These are phyloP conservation scores for Mycosphaerelloides madeirae DNA, from an alignment of 2,329 filamentous ascomycete species.

Conservation along the genomic window DNA sequence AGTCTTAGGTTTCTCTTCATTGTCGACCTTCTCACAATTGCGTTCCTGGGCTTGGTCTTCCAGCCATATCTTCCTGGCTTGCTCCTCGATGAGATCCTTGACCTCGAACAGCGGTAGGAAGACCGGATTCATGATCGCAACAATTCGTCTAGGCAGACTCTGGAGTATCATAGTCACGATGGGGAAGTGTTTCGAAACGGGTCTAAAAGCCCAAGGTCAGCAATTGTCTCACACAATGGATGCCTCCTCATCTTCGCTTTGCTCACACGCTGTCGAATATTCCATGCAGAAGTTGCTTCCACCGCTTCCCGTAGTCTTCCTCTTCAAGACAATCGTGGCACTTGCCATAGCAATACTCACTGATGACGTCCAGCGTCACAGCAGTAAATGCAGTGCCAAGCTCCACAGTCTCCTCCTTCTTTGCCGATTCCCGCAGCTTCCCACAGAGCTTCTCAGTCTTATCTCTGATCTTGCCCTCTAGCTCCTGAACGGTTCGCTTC, in stretches of 20 bases:
- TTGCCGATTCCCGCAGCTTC: neutral
- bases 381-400: constrained; percentile 7
- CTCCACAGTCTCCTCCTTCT: constrained; percentile 1
- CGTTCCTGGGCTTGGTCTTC: neutral
- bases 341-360: constrained; percentile 6
- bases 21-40: neutral
- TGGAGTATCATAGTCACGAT: constrained; percentile 3
- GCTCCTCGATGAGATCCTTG: neutral
- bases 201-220: too few species aligned
- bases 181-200: constrained; percentile 6
- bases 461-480: constrained; percentile 1
- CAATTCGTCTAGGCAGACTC: neutral
- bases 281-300: constrained; percentile 5
- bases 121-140: constrained; percentile 2
- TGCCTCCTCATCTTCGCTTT: too few species aligned
- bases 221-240: too few species aligned
- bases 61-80: constrained; percentile 1
- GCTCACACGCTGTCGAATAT: constrained; percentile 5
- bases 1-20: constrained; percentile 3
- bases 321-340: constrained; percentile 3
- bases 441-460: constrained; percentile 5
- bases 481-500: constrained; percentile 3
- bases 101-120: constrained; percentile 6
- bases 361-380: constrained; percentile 9
- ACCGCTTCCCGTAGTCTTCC: constrained; percentile 3